Conservation (phyloP, 2,329 filamentous ascomycete genomes). For the Neonectria magnoliae region DNA sequence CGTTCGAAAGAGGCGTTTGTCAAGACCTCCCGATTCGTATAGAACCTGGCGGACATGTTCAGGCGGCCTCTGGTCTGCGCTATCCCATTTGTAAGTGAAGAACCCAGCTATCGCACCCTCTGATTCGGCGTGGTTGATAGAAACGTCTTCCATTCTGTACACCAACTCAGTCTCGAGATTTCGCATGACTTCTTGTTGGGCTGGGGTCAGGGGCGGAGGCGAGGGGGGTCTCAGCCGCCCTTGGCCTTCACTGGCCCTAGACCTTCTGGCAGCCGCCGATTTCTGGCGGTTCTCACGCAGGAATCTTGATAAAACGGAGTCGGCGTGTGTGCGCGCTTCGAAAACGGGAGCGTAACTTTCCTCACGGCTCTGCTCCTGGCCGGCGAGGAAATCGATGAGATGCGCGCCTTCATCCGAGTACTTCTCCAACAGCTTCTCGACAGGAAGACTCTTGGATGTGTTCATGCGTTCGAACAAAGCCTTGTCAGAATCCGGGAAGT, state of each 20-base stretch:
- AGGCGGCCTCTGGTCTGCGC: conserved; percentile 24
- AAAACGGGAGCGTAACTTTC: conserved; percentile 1
- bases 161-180: conserved; percentile 20
- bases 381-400: conserved; percentile 15
- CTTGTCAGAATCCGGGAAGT: conserved; percentile 18
- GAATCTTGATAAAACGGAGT: background rate
- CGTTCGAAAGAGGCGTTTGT: conserved; percentile 5
- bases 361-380: conserved; percentile 10
- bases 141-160: conserved; percentile 21
- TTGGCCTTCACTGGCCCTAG: background rate
- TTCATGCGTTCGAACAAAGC: conserved; percentile 5
- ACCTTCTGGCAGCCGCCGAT: background rate
- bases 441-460: conserved; percentile 16
- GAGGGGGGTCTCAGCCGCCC: background rate
- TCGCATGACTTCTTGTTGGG: conserved; percentile 16
- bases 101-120: conserved; percentile 34
- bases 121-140: conserved; percentile 27
- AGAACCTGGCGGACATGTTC: conserved; percentile 27
- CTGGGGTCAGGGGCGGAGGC: conserved; percentile 9
- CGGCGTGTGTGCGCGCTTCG: background rate
- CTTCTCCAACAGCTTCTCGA: conserved; percentile 11
- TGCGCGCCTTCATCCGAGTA: conserved; percentile 22
- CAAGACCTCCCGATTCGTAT: conserved; percentile 15
- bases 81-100: conserved; percentile 30
- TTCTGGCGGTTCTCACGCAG: conserved; percentile 9